Percentiles rank a stretch among this genome's conserved stretches.
Conservation (phyloP, 139 green algal species). For the Diplosphaera chodatii region DNA sequence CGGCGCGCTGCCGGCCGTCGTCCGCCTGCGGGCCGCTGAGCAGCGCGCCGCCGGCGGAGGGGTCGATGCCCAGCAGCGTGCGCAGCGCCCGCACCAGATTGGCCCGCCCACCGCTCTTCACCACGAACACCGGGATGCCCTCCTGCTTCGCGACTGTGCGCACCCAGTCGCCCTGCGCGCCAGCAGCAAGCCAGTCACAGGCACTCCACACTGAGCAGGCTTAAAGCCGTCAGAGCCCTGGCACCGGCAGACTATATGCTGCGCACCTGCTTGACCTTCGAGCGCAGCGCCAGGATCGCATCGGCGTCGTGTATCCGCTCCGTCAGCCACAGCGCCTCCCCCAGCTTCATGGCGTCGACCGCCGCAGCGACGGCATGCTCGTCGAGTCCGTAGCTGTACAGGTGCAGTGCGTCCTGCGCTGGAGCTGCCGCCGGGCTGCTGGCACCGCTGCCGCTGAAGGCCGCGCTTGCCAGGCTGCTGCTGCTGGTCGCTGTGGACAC, state of each 20-base stretch:
- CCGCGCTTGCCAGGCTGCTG: neutral
- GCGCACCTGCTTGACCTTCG: conserved; percentile 28
- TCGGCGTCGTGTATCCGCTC: conserved; percentile 31
- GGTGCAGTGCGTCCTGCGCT: conserved; percentile 2
- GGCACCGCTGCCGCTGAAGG: neutral
- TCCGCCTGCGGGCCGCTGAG: conserved; percentile 10
- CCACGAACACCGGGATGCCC: conserved; percentile 55
- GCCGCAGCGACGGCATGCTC: neutral
- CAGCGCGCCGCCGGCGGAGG: conserved; percentile 37
- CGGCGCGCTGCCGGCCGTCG: conserved; percentile 5
- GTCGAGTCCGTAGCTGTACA: conserved; percentile 15
- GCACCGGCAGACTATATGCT: too few species aligned
- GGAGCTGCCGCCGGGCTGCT: conserved; percentile 1
- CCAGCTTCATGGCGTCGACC: conserved; percentile 3
- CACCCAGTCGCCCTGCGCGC: conserved; percentile 9
- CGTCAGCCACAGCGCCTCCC: conserved; percentile 9
- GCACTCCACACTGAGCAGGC: too few species aligned
- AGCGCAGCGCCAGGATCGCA: conserved; percentile 58
- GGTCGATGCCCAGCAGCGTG: conserved; percentile 60
- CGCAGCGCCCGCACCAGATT: conserved; percentile 53
- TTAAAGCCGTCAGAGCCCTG: too few species aligned
- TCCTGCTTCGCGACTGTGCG: conserved; percentile 10
- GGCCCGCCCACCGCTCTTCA: conserved; percentile 39
- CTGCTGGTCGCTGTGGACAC: conserved; percentile 25
- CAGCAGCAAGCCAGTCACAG: too few species aligned